phyloP scores from a whole-genome alignment of 495 filamentous ascomycete species.

The Clavariopsis aquatica region DNA sequence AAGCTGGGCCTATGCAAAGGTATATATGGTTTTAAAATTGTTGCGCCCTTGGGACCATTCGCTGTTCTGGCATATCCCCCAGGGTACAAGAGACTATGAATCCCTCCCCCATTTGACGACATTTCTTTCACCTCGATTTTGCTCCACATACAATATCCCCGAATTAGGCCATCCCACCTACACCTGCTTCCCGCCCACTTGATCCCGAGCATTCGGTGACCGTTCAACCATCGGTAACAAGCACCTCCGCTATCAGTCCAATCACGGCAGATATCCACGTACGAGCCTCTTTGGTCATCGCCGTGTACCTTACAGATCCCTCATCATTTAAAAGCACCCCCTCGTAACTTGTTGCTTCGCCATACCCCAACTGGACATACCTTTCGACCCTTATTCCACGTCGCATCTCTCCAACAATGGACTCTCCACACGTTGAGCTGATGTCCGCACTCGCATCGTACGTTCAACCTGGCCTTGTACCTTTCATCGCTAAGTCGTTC shows the following conservation, averaged over 20 bases:
- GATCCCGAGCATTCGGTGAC: constrained; percentile 24
- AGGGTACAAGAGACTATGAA: constrained; percentile 22
- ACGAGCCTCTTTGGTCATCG: not conserved
- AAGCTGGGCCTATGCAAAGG: constrained; percentile 29
- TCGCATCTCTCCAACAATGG: constrained; percentile 10
- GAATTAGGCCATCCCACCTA: constrained; percentile 5
- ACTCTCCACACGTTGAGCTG: constrained; percentile 39
- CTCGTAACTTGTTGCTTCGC: not conserved
- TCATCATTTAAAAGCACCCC: not conserved
- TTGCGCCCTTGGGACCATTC: constrained; percentile 6
- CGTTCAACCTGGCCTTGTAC: constrained; percentile 18
- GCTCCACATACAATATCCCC: constrained; percentile 17
- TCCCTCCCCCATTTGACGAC: constrained; percentile 19
- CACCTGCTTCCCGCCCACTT: constrained; percentile 20
- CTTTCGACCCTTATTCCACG: not conserved
- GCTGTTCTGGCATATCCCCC: not conserved
- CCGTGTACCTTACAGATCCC: not conserved
- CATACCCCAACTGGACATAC: not conserved
- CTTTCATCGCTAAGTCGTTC: constrained; percentile 30
- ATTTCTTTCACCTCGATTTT: constrained; percentile 4
- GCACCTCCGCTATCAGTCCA: not conserved
- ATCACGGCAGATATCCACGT: not conserved
- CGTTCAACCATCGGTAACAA: constrained; percentile 10
- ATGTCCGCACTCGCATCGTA: constrained; percentile 46
- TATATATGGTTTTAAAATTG: constrained; percentile 21